Conservation (phyloP, 2,329 filamentous ascomycete species). For the Trichoderma aggressivum region DNA sequence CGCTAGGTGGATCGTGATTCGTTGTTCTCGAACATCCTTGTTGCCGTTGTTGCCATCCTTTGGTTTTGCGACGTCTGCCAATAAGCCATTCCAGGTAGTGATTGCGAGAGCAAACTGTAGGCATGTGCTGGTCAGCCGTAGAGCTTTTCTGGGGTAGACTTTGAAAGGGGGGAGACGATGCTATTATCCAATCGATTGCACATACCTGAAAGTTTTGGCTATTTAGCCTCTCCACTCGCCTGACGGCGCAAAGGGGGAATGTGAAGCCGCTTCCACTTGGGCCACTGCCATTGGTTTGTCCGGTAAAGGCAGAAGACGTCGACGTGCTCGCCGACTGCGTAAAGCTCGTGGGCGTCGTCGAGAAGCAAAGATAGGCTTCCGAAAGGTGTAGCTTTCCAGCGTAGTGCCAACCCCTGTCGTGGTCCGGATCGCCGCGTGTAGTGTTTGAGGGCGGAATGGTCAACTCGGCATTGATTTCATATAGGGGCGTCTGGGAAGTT, state of each 20-base stretch:
- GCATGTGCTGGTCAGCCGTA: not conserved
- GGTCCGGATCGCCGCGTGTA: slow-evolving; percentile 67
- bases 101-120: slow-evolving; percentile 81
- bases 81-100: slow-evolving; percentile 85
- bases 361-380: slow-evolving; percentile 95
- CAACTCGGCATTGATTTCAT: slow-evolving; percentile 95
- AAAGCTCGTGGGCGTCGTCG: slow-evolving; percentile 87
- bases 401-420: slow-evolving; percentile 79
- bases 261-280: slow-evolving; percentile 96
- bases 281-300: slow-evolving; percentile 87
- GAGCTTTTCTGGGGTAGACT: not conserved
- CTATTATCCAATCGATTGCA: not conserved
- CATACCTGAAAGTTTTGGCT: slow-evolving; percentile 77
- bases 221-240: slow-evolving; percentile 87
- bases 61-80: slow-evolving; percentile 54
- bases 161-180: not conserved
- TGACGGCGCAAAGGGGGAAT: slow-evolving; percentile 84
- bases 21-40: slow-evolving; percentile 61
- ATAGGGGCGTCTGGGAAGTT: slow-evolving; percentile 84
- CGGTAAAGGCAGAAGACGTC: slow-evolving; percentile 80
- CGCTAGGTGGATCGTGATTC: slow-evolving; percentile 86
- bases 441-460: slow-evolving; percentile 74
- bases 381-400: slow-evolving; percentile 89
- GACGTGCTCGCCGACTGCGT: slow-evolving; percentile 72
- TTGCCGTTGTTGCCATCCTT: slow-evolving; percentile 35